Evolutionary conservation across 2,329 filamentous ascomycete species (phyloP).

Genomic region (Aaosphaeria pasadenensis): DNA sequence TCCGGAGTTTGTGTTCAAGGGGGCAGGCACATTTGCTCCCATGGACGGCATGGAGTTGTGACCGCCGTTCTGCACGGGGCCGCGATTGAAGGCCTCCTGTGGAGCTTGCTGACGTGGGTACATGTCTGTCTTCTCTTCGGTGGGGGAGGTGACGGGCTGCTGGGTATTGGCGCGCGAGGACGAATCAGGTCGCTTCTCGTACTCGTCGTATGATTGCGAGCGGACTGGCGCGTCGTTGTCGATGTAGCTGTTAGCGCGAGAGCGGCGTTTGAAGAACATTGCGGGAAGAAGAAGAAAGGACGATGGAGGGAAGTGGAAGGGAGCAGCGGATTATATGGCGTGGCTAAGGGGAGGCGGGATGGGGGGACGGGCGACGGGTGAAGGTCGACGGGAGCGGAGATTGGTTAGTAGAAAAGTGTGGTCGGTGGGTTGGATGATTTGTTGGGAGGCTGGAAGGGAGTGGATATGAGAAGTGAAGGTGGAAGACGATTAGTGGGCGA

Average conservation of each 20-base stretch:
- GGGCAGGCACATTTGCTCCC: slow-evolving; percentile 21
- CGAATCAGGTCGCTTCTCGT: slow-evolving; percentile 39
- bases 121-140: slow-evolving; percentile 38
- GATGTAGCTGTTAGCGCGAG: slow-evolving; percentile 47
- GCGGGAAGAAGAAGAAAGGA: slow-evolving; percentile 19
- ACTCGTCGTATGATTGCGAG: slow-evolving; percentile 39
- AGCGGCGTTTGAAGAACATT: slow-evolving; percentile 52
- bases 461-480: slow-evolving; percentile 1
- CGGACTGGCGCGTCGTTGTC: slow-evolving; percentile 44
- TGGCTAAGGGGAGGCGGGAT: background rate
- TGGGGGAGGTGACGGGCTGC: slow-evolving; percentile 19
- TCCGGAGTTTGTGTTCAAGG: slow-evolving; percentile 11
- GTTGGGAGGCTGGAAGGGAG: background rate
- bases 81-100: slow-evolving; percentile 31
- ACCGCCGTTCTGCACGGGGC: slow-evolving; percentile 5
- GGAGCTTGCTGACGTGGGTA: slow-evolving; percentile 43
- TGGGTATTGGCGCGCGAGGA: slow-evolving; percentile 6
- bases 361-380: slow-evolving; percentile 8
- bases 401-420: slow-evolving; percentile 2
- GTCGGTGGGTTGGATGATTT: slow-evolving; percentile 9
- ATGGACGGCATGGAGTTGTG: slow-evolving; percentile 17
- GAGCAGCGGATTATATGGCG: slow-evolving; percentile 20
- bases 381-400: slow-evolving; percentile 7
- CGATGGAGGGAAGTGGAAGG: slow-evolving; percentile 13
- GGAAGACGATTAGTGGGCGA: slow-evolving; percentile 3